These are phyloP conservation scores for Vicia sativa DNA, from an alignment of 306 rosid genomes.

Conservation along the genomic window DNA sequence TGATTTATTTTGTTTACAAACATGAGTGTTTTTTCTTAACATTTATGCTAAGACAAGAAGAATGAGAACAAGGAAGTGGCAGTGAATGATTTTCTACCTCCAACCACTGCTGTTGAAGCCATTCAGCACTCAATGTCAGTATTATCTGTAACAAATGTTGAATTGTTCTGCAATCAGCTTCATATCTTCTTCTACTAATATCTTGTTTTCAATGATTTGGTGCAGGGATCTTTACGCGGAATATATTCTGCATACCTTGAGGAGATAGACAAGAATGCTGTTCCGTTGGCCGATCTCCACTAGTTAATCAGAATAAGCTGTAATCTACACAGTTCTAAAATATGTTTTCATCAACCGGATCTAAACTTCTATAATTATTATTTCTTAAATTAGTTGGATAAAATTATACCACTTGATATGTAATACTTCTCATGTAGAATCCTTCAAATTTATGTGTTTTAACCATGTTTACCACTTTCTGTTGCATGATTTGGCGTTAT, in stretches of 20 bases:
- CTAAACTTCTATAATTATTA: background rate
- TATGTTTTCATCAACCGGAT: constrained; percentile 17
- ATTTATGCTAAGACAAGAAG: constrained; percentile 73
- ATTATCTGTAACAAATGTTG: constrained; percentile 20
- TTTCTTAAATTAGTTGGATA: constrained; percentile 20
- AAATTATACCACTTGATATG: constrained; percentile 14
- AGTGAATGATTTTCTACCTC: constrained; percentile 84
- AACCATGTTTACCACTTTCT: too few species aligned
- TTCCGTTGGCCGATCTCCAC: constrained; percentile 32
- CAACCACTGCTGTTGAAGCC: constrained; percentile 72
- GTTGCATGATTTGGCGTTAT: too few species aligned
- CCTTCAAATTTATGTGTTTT: background rate
- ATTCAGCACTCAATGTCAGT: constrained; percentile 87
- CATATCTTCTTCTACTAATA: constrained; percentile 33
- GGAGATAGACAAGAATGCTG: constrained; percentile 59
- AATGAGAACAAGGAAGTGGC: constrained; percentile 99
- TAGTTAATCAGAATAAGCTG: constrained; percentile 46
- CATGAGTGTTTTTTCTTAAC: constrained; percentile 44
- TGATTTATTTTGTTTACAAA: background rate
- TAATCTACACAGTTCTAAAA: constrained; percentile 17
- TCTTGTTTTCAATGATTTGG: constrained; percentile 34
- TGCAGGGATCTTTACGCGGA: constrained; percentile 97
- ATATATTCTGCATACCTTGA: constrained; percentile 83
- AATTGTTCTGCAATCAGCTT: constrained; percentile 11
- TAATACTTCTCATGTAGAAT: constrained; percentile 34